Conservation (phyloP, 345 rosid species). For the Populus simonii region DNA sequence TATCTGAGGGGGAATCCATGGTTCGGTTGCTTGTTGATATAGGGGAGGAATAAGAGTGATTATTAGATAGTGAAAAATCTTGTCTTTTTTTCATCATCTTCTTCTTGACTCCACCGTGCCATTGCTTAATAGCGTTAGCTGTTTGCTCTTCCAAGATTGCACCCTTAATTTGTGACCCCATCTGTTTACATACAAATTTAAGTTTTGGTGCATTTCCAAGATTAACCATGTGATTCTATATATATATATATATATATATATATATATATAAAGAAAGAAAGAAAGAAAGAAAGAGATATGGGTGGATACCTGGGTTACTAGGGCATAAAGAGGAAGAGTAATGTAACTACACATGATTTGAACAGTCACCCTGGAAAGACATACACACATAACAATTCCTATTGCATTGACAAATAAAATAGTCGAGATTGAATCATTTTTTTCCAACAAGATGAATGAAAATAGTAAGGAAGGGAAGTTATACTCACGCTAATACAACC, state of each 20-base stretch:
- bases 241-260: background rate
- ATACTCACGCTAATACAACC: conserved; percentile 21
- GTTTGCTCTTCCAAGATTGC: conserved; percentile 30
- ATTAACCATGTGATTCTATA: too few relatives aligned
- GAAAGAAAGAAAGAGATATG: too few relatives aligned
- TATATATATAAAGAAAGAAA: background rate
- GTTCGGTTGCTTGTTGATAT: conserved; percentile 1
- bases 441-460: background rate
- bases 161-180: conserved; percentile 44
- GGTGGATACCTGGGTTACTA: conserved; percentile 24
- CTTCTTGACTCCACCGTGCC: conserved; percentile 33
- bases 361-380: conserved; percentile 28
- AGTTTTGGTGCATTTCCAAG: background rate
- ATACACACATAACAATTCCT: background rate
- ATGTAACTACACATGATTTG: conserved; percentile 45
- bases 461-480: background rate
- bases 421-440: too few relatives aligned
- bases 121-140: conserved; percentile 28
- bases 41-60: background rate
- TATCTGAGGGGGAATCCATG: background rate
- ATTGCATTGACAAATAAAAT: background rate
- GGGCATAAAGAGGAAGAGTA: conserved; percentile 45
- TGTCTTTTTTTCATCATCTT: conserved; percentile 28
- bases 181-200: conserved; percentile 14
- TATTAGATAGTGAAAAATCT: background rate